phyloP scores from a whole-genome alignment of 1,284 basidiomycete genomes.

The Puccinia triticina region DNA sequence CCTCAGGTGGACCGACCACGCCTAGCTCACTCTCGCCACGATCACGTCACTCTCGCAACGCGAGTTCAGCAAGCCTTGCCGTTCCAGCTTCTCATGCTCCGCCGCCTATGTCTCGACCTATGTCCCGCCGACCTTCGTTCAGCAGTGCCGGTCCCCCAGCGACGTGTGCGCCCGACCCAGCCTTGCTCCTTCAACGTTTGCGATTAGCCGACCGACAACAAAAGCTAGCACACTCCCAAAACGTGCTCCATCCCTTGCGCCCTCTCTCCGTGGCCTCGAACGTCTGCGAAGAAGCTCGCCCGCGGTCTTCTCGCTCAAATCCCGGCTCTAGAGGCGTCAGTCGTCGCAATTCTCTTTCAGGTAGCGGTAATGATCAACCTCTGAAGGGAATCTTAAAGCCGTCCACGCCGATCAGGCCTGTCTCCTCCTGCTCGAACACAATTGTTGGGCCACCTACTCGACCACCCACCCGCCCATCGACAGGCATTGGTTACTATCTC shows the following conservation, averaged over 20 bases:
- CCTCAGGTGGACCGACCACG: conserved; percentile 21
- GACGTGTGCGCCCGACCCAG: conserved; percentile 16
- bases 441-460: conserved; percentile 17
- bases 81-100: background rate
- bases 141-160: background rate
- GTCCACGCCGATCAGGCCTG: conserved; percentile 20
- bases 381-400: conserved; percentile 31
- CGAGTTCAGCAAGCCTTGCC: conserved; percentile 29
- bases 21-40: conserved; percentile 29
- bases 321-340: conserved; percentile 21
- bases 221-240: conserved; percentile 21
- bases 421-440: conserved; percentile 22
- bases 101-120: conserved; percentile 10
- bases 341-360: conserved; percentile 28
- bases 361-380: conserved; percentile 13
- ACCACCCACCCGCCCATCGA: conserved; percentile 20
- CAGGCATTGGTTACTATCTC: conserved; percentile 35
- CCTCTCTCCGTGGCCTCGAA: conserved; percentile 23
- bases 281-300: conserved; percentile 15
- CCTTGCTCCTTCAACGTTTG: conserved; percentile 30
- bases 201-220: conserved; percentile 29
- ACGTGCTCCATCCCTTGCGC: conserved; percentile 17
- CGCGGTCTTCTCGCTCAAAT: conserved; percentile 11
- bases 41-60: conserved; percentile 29
- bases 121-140: conserved; percentile 23